phyloP scores from a whole-genome alignment of 106 monocot species.

The Apostasia ramifera region DNA sequence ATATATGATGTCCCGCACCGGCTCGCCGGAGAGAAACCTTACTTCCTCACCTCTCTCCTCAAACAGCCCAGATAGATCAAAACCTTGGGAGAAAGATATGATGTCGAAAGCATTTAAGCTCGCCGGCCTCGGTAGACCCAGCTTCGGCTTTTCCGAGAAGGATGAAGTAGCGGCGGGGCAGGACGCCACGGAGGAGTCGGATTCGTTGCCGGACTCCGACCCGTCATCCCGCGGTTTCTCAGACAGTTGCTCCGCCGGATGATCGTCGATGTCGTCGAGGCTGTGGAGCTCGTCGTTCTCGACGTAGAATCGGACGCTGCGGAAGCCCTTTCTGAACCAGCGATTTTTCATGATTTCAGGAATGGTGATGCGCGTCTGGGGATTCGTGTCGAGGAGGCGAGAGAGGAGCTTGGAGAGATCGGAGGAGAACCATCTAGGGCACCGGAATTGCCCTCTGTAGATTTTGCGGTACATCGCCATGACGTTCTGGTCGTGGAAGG shows the following conservation, averaged over 20 bases:
- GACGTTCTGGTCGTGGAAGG: constrained; percentile 39
- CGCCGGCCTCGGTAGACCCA: constrained; percentile 6
- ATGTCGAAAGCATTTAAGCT: constrained; percentile 17
- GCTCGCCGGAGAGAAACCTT: constrained; percentile 14
- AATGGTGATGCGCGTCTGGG: constrained; percentile 27
- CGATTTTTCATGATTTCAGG: constrained; percentile 45
- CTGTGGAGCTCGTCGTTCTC: constrained; percentile 35
- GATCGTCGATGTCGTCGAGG: constrained; percentile 4
- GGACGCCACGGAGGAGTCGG: constrained; percentile 17
- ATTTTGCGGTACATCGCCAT: constrained; percentile 37
- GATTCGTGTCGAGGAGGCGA: constrained; percentile 31
- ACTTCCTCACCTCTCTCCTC: constrained; percentile 11
- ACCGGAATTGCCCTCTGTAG: constrained; percentile 41
- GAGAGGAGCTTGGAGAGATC: constrained; percentile 22
- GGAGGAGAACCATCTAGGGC: constrained; percentile 40
- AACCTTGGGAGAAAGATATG: constrained; percentile 12
- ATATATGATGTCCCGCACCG: constrained; percentile 1
- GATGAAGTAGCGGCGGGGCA: not conserved
- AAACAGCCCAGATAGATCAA: constrained; percentile 14
- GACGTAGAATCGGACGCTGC: constrained; percentile 31
- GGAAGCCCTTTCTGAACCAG: constrained; percentile 49
- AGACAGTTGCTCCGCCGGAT: not conserved
- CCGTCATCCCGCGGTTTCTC: not conserved
- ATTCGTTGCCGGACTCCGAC: constrained; percentile 25
- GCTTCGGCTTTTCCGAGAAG: constrained; percentile 2